Evolutionary conservation across 2,329 filamentous ascomycete species (phyloP), one percentile per base, ranked within the genome.

Genomic region (Diaporthe sp.): DNA sequence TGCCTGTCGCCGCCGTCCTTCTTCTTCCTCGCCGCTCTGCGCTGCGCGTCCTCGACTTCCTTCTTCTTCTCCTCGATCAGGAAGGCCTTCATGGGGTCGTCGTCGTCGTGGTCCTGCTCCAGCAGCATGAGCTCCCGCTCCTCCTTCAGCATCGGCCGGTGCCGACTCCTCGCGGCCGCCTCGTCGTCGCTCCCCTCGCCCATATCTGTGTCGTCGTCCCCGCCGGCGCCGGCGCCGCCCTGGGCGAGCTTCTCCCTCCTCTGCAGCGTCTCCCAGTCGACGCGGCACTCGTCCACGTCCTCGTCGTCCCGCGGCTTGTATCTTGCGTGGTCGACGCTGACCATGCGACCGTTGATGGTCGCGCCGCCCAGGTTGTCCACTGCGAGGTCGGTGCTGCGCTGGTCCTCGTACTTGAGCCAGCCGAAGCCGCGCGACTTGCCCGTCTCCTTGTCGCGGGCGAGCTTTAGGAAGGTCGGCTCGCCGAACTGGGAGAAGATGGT

Each of bases 381-480:
- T 0, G 97, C 97, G 57, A 99, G 87, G 84, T 98, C 96, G 77
- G 95, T 97, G 85, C 96, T 98, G 79, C 96, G 90, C 87, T 99
- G 97, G 84, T 99, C 96, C 83, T 99, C 97, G 85, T 98, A 99
- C 83, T 99, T 99, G 75, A 99, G 89, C 89, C 97, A 99, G 3
- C 94, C 95, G 82, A 98, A 99, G 0, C 97, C 97, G 79, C 94
- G 94, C 77, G 94, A 97, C 85, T 98, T 98, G 77, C 97, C 97
- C 0, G 96, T 97, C 83, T 98, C 97, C 82, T 97, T 97, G 88
- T 99, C 97, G 81, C 97, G 95, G 65, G 94, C 92, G 17, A 99
- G 91, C 80, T 98, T 97, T 75, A 99, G 89, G 85, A 96, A 97
- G 4, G 96, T 94, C 2, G 97, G 97, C 82, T 98, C 96, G 80